Conservation (phyloP, 345 rosid species). For the Salix caprea region DNA sequence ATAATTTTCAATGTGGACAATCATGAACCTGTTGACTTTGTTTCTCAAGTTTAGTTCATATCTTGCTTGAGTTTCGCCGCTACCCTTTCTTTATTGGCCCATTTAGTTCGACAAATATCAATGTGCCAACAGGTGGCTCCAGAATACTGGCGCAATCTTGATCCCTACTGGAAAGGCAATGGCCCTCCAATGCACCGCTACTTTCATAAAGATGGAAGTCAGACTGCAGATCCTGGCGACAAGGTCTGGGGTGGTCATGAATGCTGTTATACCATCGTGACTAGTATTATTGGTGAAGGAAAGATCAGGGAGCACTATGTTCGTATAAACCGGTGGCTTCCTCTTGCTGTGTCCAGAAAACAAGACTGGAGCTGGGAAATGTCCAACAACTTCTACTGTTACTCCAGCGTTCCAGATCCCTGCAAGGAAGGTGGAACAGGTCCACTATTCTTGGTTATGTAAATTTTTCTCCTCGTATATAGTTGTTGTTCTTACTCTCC, state of each 20-base stretch:
- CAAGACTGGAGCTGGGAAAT: slow-evolving; percentile 72
- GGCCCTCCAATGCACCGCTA: slow-evolving; percentile 47
- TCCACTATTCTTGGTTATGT: slow-evolving; percentile 25
- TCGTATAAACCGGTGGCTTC: slow-evolving; percentile 57
- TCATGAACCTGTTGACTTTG: background rate
- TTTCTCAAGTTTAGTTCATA: background rate
- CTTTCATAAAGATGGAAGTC: slow-evolving; percentile 64
- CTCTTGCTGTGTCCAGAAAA: slow-evolving; percentile 37
- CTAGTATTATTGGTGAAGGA: slow-evolving; percentile 42
- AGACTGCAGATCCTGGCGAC: slow-evolving; percentile 54
- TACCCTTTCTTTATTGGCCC: background rate
- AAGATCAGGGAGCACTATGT: slow-evolving; percentile 52
- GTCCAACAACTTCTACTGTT: slow-evolving; percentile 44
- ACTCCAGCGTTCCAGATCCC: slow-evolving; percentile 48
- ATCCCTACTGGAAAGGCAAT: slow-evolving; percentile 52
- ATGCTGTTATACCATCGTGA: slow-evolving; percentile 45
- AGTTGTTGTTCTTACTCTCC: background rate
- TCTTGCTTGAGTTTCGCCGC: background rate
- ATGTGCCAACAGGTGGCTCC: slow-evolving; percentile 41
- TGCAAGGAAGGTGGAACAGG: slow-evolving; percentile 47
- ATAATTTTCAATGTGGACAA: background rate
- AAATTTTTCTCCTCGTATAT: background rate
- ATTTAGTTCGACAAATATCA: background rate
- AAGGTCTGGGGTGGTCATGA: slow-evolving; percentile 66
- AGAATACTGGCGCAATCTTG: slow-evolving; percentile 58